Conservation (phyloP, 2,329 filamentous ascomycete genomes). For the Onygenales sp. region DNA sequence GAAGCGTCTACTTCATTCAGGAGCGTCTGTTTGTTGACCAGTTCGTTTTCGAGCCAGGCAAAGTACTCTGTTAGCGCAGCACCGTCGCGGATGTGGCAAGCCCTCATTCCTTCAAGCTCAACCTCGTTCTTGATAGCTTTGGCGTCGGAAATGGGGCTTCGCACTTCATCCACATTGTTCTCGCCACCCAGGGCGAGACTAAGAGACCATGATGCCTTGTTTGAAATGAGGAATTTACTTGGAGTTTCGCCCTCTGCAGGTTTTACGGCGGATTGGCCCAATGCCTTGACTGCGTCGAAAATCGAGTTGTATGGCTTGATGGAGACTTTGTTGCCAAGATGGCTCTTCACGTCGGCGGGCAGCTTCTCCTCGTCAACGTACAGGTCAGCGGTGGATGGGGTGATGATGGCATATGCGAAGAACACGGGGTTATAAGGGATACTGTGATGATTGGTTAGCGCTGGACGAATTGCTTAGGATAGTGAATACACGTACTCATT, state of each 20-base stretch:
- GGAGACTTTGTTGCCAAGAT: slow-evolving; percentile 60
- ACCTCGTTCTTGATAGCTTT: slow-evolving; percentile 91
- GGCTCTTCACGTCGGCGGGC: slow-evolving; percentile 54
- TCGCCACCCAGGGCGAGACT: slow-evolving; percentile 79
- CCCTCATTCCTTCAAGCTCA: slow-evolving; percentile 85
- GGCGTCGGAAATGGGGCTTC: slow-evolving; percentile 79
- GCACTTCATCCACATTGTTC: slow-evolving; percentile 70
- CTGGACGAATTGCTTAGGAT: slow-evolving; percentile 1
- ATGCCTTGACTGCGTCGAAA: slow-evolving; percentile 62
- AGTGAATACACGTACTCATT: slow-evolving; percentile 52
- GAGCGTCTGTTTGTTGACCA: slow-evolving; percentile 60
- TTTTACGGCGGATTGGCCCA: slow-evolving; percentile 42
- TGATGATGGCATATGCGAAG: slow-evolving; percentile 90
- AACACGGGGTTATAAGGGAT: slow-evolving; percentile 98
- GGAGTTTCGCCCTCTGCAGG: slow-evolving; percentile 29
- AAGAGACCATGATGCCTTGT: slow-evolving; percentile 85
- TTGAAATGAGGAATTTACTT: slow-evolving; percentile 73
- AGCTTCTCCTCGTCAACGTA: slow-evolving; percentile 80
- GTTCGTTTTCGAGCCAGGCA: slow-evolving; percentile 88
- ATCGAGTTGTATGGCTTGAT: slow-evolving; percentile 77
- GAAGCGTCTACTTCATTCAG: slow-evolving; percentile 88
- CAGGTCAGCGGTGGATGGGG: slow-evolving; percentile 62
- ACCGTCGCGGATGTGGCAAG: slow-evolving; percentile 88
- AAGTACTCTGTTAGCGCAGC: slow-evolving; percentile 88
- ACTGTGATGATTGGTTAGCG: slow-evolving; percentile 24